These are phyloP conservation scores for Cadophora luteo-olivacea DNA, from an alignment of 2,329 filamentous ascomycete species.

Conservation along the genomic window DNA sequence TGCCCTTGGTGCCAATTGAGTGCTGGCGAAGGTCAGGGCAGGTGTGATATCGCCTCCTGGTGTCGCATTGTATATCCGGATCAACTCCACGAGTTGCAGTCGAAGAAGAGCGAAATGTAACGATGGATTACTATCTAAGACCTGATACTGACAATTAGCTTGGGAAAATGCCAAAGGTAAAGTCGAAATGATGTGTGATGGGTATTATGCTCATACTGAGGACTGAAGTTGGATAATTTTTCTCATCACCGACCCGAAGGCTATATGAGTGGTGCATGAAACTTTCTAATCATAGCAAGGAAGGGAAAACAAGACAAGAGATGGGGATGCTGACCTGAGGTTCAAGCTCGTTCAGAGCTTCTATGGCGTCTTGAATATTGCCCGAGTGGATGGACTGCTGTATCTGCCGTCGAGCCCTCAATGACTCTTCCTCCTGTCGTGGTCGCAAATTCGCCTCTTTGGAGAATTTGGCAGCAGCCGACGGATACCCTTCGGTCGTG, in stretches of 20 bases:
- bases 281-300: conserved; percentile 89
- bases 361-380: conserved; percentile 84
- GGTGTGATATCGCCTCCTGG: conserved; percentile 73
- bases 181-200: conserved; percentile 27
- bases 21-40: conserved; percentile 85
- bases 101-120: conserved; percentile 90
- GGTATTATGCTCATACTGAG: conserved; percentile 75
- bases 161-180: conserved; percentile 28
- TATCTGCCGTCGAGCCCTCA: conserved; percentile 81
- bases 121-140: conserved; percentile 81
- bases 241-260: conserved; percentile 89
- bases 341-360: conserved; percentile 86
- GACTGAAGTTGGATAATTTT: conserved; percentile 73
- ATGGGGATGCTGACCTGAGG: conserved; percentile 75
- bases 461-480: conserved; percentile 91
- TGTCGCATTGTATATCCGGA: conserved; percentile 73
- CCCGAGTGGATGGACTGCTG: conserved; percentile 85
- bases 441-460: conserved; percentile 87
- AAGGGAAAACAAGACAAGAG: conserved; percentile 23
- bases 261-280: conserved; percentile 99
- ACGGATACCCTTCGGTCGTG: conserved; percentile 92
- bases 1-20: conserved; percentile 85
- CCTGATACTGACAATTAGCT: conserved; percentile 58
- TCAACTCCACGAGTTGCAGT: conserved; percentile 92
- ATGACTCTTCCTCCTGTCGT: conserved; percentile 73